phyloP scores from a whole-genome alignment of 345 rosid species.

The Populus davidiana region DNA sequence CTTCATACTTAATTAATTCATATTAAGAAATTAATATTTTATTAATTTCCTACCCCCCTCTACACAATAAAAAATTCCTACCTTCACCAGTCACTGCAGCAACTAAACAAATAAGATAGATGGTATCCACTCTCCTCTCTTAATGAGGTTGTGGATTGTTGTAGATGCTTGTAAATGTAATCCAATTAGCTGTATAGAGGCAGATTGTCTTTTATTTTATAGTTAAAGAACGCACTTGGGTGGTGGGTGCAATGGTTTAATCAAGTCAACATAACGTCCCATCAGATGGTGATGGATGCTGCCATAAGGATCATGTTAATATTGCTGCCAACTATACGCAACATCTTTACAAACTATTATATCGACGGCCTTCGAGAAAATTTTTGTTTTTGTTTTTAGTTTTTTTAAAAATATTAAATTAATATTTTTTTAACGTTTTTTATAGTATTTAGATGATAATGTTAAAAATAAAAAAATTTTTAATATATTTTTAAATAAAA shows the following conservation, averaged over 20 bases:
- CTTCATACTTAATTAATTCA: no score
- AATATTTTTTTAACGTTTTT: no score
- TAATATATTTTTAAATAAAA: no score
- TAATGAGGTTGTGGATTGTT: not conserved
- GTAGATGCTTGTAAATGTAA: not conserved
- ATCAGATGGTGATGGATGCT: not conserved
- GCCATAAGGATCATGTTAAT: not conserved
- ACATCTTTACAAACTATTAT: not conserved
- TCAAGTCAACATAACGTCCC: not conserved
- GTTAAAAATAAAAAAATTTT: no score
- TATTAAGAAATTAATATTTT: no score
- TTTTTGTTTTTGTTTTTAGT: no score
- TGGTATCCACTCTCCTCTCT: not conserved
- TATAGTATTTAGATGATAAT: no score
- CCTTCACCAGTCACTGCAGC: not conserved
- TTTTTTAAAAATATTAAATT: no score
- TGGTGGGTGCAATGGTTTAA: no score
- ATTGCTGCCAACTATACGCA: slow-evolving; percentile 6
- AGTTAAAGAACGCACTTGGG: not conserved
- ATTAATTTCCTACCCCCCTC: not conserved
- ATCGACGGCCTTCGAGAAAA: no score
- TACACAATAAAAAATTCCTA: not conserved
- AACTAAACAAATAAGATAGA: no score
- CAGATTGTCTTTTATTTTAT: no score
- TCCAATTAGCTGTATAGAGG: not conserved